These are phyloP conservation scores for Amylocystis lapponica DNA, from an alignment of 768 basidiomycete species.

Conservation along the genomic window DNA sequence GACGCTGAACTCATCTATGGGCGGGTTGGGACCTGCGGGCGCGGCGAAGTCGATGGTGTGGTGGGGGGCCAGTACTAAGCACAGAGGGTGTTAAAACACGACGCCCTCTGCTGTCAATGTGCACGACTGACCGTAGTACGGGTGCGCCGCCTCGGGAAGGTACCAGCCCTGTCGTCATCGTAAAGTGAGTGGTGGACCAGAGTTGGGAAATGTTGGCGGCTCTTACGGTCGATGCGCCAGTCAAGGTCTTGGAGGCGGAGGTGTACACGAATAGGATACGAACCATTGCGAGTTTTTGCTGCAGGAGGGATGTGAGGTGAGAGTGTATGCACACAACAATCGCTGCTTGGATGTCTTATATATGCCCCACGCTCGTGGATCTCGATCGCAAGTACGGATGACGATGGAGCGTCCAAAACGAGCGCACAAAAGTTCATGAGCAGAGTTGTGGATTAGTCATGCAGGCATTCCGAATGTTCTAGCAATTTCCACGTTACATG, in stretches of 20 bases:
- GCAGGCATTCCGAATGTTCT: too few species aligned
- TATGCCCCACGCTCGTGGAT: too few species aligned
- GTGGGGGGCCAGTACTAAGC: constrained; percentile 26
- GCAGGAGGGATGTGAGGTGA: neutral
- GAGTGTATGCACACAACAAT: too few species aligned
- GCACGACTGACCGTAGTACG: constrained; percentile 23
- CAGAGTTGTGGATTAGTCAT: too few species aligned
- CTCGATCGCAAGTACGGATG: too few species aligned
- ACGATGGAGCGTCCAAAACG: too few species aligned
- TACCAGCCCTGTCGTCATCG: constrained; percentile 58
- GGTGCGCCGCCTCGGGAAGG: constrained; percentile 51
- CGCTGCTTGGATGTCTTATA: too few species aligned
- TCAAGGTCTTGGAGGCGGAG: constrained; percentile 53
- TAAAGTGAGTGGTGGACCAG: neutral
- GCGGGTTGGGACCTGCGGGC: constrained; percentile 56
- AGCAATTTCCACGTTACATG: too few species aligned
- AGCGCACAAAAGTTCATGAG: too few species aligned
- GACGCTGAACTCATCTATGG: constrained; percentile 54
- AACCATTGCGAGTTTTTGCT: constrained; percentile 1
- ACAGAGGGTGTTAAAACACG: neutral
- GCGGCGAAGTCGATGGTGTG: constrained; percentile 40
- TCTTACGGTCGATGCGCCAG: constrained; percentile 44
- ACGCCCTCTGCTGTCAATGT: too few species aligned
- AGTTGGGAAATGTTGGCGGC: neutral
- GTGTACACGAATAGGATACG: constrained; percentile 71